Percentiles rank a stretch among this genome's conserved stretches.
phyloP scores from a whole-genome alignment of 768 basidiomycete species.

The Suillus placidus region DNA sequence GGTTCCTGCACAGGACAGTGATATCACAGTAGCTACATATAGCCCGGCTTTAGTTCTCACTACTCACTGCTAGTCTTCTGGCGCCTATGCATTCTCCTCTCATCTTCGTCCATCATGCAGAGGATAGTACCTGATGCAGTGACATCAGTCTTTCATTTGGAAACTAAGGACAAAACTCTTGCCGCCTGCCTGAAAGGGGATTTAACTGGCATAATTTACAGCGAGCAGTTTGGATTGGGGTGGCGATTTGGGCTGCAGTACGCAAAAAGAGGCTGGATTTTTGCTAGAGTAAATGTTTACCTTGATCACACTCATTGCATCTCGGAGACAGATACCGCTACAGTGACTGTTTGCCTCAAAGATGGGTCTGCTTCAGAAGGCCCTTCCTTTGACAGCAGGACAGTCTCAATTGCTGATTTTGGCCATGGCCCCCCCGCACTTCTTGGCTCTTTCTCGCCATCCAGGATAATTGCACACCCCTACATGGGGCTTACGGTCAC shows the following conservation, averaged over 20 bases:
- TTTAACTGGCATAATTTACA: constrained; percentile 19
- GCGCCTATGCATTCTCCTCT: neutral
- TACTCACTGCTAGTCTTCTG: neutral
- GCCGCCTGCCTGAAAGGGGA: constrained; percentile 14
- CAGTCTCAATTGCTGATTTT: constrained; percentile 24
- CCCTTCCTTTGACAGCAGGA: constrained; percentile 15
- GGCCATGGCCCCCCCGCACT: constrained; percentile 27
- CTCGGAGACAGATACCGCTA: constrained; percentile 24
- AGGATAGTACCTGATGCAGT: constrained; percentile 27
- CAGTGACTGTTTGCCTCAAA: constrained; percentile 17
- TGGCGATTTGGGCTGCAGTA: constrained; percentile 30
- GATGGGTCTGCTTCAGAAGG: constrained; percentile 8
- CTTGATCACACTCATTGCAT: constrained; percentile 30
- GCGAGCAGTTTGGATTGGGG: constrained; percentile 29
- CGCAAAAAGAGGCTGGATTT: constrained; percentile 21
- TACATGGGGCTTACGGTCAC: constrained; percentile 24
- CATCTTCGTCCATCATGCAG: constrained; percentile 18
- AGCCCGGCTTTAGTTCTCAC: too few relatives aligned
- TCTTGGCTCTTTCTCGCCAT: constrained; percentile 27
- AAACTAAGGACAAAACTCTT: constrained; percentile 24
- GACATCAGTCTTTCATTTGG: constrained; percentile 27
- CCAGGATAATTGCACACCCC: constrained; percentile 18
- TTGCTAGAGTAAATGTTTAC: constrained; percentile 25
- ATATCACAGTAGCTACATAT: too few relatives aligned
- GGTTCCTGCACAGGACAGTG: too few relatives aligned